A percentile compares a stretch with the other conserved stretches of the same genome.
Conservation (phyloP, 2,329 filamentous ascomycete genomes). For the Colletotrichum endophyticum region DNA sequence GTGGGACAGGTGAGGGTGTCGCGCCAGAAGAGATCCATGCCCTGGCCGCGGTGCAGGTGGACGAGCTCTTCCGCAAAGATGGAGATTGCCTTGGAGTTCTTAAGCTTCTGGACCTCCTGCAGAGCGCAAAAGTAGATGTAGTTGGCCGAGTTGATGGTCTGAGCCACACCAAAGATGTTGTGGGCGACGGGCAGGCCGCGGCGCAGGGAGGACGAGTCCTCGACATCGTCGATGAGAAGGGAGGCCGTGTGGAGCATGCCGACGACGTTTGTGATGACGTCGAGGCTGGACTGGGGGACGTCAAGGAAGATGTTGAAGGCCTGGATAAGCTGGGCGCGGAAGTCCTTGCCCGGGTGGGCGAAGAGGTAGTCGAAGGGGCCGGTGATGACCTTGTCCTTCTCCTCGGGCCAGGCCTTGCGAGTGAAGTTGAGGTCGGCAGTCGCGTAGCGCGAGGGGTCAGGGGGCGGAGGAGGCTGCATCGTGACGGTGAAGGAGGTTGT, state of each 20-base stretch:
- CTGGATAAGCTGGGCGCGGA: constrained; percentile 78
- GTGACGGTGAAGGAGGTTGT: constrained; percentile 34
- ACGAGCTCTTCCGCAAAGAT: constrained; percentile 84
- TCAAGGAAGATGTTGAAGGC: constrained; percentile 84
- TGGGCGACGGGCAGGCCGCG: constrained; percentile 84
- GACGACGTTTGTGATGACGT: constrained; percentile 78
- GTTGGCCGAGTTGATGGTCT: constrained; percentile 91
- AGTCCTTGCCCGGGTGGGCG: constrained; percentile 82
- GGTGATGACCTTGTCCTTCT: constrained; percentile 79
- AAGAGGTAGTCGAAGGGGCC: constrained; percentile 84
- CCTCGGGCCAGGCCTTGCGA: constrained; percentile 66
- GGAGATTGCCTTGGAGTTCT: constrained; percentile 68
- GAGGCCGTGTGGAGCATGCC: constrained; percentile 88
- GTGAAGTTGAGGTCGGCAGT: constrained; percentile 60
- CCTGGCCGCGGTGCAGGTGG: constrained; percentile 85
- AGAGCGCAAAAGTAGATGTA: constrained; percentile 87
- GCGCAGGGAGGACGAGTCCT: constrained; percentile 79
- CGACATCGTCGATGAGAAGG: constrained; percentile 85
- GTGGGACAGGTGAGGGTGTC: constrained; percentile 83
- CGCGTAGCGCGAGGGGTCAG: constrained; percentile 58
- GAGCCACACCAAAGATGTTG: constrained; percentile 82
- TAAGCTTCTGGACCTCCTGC: constrained; percentile 74
- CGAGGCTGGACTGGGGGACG: constrained; percentile 72
- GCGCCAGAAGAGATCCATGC: constrained; percentile 91
- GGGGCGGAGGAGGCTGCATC: constrained; percentile 44